Base-by-base conservation (phyloP, 805 yeast genomes). In the Sungouiella blattae region DNA sequence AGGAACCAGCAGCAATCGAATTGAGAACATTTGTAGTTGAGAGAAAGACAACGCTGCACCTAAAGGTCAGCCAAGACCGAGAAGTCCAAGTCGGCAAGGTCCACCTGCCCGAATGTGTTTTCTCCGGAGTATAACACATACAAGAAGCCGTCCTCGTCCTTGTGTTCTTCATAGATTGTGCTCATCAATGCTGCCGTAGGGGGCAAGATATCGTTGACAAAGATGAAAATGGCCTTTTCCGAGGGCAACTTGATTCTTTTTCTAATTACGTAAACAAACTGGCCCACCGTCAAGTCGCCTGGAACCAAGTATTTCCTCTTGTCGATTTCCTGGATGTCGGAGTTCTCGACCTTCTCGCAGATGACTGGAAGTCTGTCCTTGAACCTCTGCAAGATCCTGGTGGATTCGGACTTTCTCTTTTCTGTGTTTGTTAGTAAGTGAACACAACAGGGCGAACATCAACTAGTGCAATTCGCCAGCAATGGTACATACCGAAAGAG, bases 151-250 rank as follows among this genome's bases (percentile, higher is more conserved):
- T 93, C 98, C 57, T 91, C 91, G 58, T 93, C 98, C 67, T 88
- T 88, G 65, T 93, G 96, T 62, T 93, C 97, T 54, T 89, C 95
- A 58, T 93, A 93, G 46, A 93, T 84, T 16, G 93, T 77, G 52
- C 95, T 83, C 93, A 93, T 87, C 49, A 93, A 75, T 12, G 98
- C 95, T 14, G 98, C 97, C 3, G 98, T 93, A 30, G 98, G 98
- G 8, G 98, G 98, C 50, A 93, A 75, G 38, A 93, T 88, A 60
- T 93, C 98, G 58, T 93, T 91, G 46, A 93, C 96, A 61, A 93
- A 93, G 48, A 93, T 88, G 64, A 93, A 93, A 47, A 93, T 91
- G 28, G 98, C 98, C 80, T 91, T 89, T 63, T 93, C 98, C 18
- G 96, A 85, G 31, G 96, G 96, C 45, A 93, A 75, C 71, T 85